Percentiles rank a stretch among this genome's conserved stretches.
phyloP scores from a whole-genome alignment of 2,329 filamentous ascomycete genomes.

The Penicillium sp. region DNA sequence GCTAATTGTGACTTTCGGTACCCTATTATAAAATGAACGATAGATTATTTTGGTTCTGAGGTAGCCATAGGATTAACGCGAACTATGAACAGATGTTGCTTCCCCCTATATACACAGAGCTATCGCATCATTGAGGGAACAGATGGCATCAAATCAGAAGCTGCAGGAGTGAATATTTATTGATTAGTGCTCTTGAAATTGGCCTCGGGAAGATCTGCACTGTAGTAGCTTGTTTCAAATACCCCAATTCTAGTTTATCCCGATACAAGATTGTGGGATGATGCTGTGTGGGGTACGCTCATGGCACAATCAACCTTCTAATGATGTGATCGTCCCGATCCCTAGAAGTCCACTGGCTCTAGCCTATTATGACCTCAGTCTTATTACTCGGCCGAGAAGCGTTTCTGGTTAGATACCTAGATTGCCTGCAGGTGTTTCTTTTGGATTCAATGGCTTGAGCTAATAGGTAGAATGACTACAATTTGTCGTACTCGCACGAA shows the following conservation, averaged over 20 bases:
- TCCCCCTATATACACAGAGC: neutral
- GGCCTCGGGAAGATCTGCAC: neutral
- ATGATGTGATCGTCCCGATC: constrained; percentile 19
- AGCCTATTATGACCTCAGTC: neutral
- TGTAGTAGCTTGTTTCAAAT: neutral
- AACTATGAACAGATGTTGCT: neutral
- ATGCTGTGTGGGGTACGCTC: neutral
- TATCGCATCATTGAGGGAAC: constrained; percentile 9
- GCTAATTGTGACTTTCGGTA: neutral
- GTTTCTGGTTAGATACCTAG: neutral
- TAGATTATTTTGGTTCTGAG: no score
- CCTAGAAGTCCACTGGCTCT: neutral
- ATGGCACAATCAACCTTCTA: constrained; percentile 12
- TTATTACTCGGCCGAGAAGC: constrained; percentile 1
- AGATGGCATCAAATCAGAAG: constrained; percentile 2
- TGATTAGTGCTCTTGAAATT: neutral
- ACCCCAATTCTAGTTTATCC: neutral
- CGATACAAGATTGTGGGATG: neutral
- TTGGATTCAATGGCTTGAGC: neutral
- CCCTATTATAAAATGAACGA: no score
- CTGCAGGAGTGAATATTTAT: neutral
- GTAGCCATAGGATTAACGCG: no score
- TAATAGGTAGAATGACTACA: neutral
- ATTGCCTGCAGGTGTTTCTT: neutral
- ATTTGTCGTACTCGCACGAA: neutral